These are phyloP conservation scores for Herpetomonas samuelpessoai DNA, from an alignment of 208 protist genomes.

Conservation along the genomic window DNA sequence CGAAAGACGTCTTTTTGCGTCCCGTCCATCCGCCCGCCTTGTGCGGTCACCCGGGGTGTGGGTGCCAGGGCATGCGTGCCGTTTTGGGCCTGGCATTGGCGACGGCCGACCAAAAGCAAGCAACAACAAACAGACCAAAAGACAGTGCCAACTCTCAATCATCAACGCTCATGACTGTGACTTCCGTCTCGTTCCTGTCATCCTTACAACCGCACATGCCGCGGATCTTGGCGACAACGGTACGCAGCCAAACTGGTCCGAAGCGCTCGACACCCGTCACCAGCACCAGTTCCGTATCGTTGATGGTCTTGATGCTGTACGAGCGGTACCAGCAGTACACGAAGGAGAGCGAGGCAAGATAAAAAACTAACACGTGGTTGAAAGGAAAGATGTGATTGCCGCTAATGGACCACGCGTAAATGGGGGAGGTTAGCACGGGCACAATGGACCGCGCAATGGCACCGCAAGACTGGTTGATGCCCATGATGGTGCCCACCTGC, in stretches of 20 bases:
- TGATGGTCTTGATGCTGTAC: constrained; percentile 21
- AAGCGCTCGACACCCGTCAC: background rate
- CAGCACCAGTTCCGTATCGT: constrained; percentile 15
- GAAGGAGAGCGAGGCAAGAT: constrained; percentile 20
- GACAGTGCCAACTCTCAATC: no score
- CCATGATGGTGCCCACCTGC: constrained; percentile 49
- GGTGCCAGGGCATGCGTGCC: no score
- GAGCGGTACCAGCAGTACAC: constrained; percentile 24
- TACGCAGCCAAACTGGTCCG: background rate
- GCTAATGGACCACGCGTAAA: constrained; percentile 58
- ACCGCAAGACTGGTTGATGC: constrained; percentile 64
- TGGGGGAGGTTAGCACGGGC: constrained; percentile 30
- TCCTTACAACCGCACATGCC: background rate
- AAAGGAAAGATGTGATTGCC: constrained; percentile 35
- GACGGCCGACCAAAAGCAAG: no score
- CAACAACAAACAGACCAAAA: no score
- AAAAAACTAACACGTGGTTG: constrained; percentile 56
- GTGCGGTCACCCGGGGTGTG: no score
- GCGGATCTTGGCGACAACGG: background rate
- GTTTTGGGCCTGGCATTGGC: no score
- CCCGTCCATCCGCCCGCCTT: no score
- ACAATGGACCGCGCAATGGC: constrained; percentile 34
- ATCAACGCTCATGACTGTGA: no score
- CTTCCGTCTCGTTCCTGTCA: no score
- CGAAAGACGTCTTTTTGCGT: no score